Percentiles rank a stretch among this genome's conserved stretches.
These are phyloP conservation scores for Colletotrichum sp. DNA, from an alignment of 2,329 filamentous ascomycete genomes.

Conservation along the genomic window DNA sequence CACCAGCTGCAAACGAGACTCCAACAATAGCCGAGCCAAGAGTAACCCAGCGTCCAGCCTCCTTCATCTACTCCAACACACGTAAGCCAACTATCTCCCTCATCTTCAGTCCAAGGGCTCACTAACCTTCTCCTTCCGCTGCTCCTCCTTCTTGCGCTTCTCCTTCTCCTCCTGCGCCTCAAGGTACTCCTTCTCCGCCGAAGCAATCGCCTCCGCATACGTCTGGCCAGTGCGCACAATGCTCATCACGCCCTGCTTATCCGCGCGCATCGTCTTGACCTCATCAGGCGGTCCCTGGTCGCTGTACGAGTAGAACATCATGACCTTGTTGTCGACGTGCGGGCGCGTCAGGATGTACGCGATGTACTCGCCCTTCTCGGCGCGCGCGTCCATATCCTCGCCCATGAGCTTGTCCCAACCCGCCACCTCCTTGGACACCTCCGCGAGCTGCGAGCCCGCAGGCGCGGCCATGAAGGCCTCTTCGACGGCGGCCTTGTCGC, in stretches of 20 bases:
- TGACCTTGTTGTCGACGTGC: not conserved
- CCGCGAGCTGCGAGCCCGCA: not conserved
- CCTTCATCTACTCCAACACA: not conserved
- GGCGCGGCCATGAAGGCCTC: not conserved
- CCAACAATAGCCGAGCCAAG: not conserved
- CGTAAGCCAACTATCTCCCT: rapidly evolving
- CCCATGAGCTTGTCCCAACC: not conserved
- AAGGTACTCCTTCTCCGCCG: not conserved
- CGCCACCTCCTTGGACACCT: not conserved
- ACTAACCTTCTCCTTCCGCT: not conserved
- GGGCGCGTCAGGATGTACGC: not conserved
- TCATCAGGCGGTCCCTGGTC: not conserved
- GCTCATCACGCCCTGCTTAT: not conserved
- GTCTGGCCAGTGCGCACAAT: not conserved
- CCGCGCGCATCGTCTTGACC: not conserved
- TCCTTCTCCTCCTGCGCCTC: not conserved
- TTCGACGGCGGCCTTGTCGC: not conserved
- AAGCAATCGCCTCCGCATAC: not conserved
- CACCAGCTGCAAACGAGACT: not conserved
- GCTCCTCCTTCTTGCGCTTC: rapidly evolving
- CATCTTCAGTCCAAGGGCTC: not conserved
- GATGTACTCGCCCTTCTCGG: not conserved
- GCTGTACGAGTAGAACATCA: not conserved
- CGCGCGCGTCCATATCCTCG: not conserved
- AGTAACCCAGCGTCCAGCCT: not conserved